A percentile compares a stretch with the other conserved stretches of the same genome.
phyloP scores from a whole-genome alignment of 805 yeast genomes.

The Blastobotrys peoriensis region DNA sequence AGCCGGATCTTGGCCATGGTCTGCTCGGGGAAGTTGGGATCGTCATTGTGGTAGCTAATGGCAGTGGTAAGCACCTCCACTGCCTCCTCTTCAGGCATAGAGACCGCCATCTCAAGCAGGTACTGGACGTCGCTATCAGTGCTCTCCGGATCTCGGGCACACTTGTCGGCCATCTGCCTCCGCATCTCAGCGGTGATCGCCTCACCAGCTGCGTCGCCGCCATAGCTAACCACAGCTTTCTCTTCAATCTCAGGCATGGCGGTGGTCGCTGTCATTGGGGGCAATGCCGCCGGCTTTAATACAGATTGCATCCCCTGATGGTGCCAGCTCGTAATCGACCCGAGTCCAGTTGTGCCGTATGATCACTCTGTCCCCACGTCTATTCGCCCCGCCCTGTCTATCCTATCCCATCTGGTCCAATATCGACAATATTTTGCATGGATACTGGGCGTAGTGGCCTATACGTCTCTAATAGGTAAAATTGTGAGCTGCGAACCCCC shows the following conservation, averaged over 20 bases:
- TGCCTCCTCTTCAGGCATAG: constrained; percentile 35
- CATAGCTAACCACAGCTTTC: no score
- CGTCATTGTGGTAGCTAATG: constrained; percentile 39
- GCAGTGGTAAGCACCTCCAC: constrained; percentile 36
- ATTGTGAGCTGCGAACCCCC: no score
- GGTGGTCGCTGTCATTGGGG: background rate
- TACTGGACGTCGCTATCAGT: constrained; percentile 13
- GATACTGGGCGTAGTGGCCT: no score
- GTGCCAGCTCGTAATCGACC: no score
- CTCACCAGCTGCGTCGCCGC: background rate
- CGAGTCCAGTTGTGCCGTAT: no score
- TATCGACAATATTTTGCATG: no score
- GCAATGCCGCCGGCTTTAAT: no score
- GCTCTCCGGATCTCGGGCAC: background rate
- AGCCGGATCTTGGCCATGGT: constrained; percentile 26
- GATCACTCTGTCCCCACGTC: no score
- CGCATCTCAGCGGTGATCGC: background rate
- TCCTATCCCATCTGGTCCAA: no score
- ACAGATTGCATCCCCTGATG: no score
- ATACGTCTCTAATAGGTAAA: no score
- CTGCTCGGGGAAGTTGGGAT: constrained; percentile 41
- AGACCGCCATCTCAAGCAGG: constrained; percentile 14
- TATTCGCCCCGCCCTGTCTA: no score
- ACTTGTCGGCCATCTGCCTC: background rate
- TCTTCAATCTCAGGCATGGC: background rate